Evolutionary conservation across 768 basidiomycete species (phyloP).

Genomic region (Pisolithus orientalis): DNA sequence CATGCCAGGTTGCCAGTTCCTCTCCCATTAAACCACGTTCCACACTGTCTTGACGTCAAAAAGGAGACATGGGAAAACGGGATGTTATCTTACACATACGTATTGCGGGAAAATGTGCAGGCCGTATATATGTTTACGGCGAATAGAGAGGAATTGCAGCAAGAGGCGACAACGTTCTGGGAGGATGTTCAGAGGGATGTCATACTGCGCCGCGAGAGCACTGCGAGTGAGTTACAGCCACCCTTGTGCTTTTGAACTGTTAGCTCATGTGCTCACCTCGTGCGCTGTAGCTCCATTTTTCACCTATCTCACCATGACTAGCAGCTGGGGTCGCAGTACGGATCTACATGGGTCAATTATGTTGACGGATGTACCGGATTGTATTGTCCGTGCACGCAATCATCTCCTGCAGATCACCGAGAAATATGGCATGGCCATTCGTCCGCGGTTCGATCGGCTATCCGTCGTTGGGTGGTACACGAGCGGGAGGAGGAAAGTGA

Average conservation of each 20-base stretch:
- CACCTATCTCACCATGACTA: slow-evolving; percentile 12
- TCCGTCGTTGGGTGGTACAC: slow-evolving; percentile 38
- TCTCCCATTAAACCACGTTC: slow-evolving; percentile 13
- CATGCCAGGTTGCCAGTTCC: slow-evolving; percentile 9
- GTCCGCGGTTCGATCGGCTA: slow-evolving; percentile 30
- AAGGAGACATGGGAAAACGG: slow-evolving; percentile 23
- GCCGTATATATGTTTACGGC: slow-evolving; percentile 44
- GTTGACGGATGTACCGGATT: slow-evolving; percentile 21
- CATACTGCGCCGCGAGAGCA: slow-evolving; percentile 14
- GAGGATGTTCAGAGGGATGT: slow-evolving; percentile 33
- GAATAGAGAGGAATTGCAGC: slow-evolving; percentile 38
- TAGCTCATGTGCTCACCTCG: slow-evolving; percentile 1
- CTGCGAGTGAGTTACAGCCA: slow-evolving; percentile 13
- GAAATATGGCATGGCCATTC: slow-evolving; percentile 30
- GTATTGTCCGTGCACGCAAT: slow-evolving; percentile 16
- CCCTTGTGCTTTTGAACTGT: neutral
- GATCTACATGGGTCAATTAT: slow-evolving; percentile 11
- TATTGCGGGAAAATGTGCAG: slow-evolving; percentile 14
- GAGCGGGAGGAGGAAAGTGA: slow-evolving; percentile 33
- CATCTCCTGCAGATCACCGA: slow-evolving; percentile 25
- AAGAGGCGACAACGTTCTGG: slow-evolving; percentile 32
- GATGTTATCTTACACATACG: slow-evolving; percentile 24
- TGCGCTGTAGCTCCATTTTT: slow-evolving; percentile 23
- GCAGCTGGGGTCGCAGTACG: neutral
- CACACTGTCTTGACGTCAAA: slow-evolving; percentile 8